phyloP scores from a whole-genome alignment of 495 filamentous ascomycete genomes.

The Cladorrhinum samala region DNA sequence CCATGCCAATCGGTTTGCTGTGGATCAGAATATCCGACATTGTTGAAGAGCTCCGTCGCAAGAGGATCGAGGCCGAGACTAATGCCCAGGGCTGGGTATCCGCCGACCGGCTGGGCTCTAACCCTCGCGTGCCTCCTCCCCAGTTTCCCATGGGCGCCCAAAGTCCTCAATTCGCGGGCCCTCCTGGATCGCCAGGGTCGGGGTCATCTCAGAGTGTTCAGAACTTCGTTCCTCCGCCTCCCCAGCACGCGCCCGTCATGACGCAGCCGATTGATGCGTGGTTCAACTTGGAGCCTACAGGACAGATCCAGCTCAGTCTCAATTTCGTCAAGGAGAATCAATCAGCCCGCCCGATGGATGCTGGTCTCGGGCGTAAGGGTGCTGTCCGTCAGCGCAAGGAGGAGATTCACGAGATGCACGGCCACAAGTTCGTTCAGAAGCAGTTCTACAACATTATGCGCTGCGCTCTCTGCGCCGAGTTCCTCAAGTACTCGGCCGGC shows the following conservation, averaged over 20 bases:
- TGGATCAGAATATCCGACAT: conserved; percentile 98
- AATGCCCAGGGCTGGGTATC: conserved; percentile 92
- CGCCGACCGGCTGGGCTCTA: conserved; percentile 79
- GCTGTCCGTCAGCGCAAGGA: conserved; percentile 96
- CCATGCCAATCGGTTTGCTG: conserved; percentile 87
- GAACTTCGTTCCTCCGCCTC: conserved; percentile 18
- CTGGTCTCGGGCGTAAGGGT: conserved; percentile 89
- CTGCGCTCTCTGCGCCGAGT: conserved; percentile 95
- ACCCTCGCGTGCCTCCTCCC: conserved; percentile 40
- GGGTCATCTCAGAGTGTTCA: not conserved
- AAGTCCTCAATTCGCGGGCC: conserved; percentile 37
- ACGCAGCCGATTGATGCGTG: conserved; percentile 80
- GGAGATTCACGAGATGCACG: conserved; percentile 94
- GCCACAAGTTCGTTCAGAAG: conserved; percentile 95
- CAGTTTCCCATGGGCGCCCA: conserved; percentile 51
- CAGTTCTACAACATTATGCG: conserved; percentile 99
- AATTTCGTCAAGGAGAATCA: conserved; percentile 68
- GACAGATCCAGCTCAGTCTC: conserved; percentile 74
- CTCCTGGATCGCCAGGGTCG: conserved; percentile 29
- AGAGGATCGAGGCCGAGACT: conserved; percentile 93
- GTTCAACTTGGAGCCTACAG: conserved; percentile 94
- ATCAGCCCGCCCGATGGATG: conserved; percentile 61
- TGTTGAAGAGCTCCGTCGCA: conserved; percentile 91
- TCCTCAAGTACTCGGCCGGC: conserved; percentile 94
- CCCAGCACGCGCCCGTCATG: conserved; percentile 34